Base-by-base conservation (phyloP, 116 monocot species). In the Trichopus zeylanicus region DNA sequence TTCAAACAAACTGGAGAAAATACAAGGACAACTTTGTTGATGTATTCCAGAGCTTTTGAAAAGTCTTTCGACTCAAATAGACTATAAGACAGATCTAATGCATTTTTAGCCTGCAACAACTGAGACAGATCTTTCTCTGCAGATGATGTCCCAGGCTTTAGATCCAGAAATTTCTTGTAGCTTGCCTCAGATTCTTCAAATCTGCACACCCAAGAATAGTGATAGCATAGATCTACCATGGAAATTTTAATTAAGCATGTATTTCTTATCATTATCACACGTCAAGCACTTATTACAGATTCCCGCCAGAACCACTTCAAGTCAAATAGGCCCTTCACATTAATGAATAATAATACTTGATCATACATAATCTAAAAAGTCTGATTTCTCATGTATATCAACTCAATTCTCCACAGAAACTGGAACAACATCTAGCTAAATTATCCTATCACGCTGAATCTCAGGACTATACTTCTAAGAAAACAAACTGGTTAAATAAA, bases 51-150 rank as follows among this genome's bases (percentile, higher is more conserved):
- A 53, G 87, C 91, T 73, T 87, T 97, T 55, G 79, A 67, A 73
- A 77, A 85, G 55, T 97, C 87, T 47, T 73, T 72, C 3, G 80
- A 79, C n/a, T 91, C 84, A 55, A 79, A 85, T 39, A 87, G 73
- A 66, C 51, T 78, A 78, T 80, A 66, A 52, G 97, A 87, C 8
- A 85, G 80, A 1, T 85, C 72, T 71, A 84, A 65, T 51, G 91
- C 87, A 71, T 48, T 70, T 61, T 91, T 70, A 9, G 97, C 74
- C 67, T 97, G 97, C 56, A 69, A 62, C n/a, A 87, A 31, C 73
- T 97, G 87, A 58, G 97, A 84, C 61, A 91, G 61, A 47, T 97
- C 97, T 76, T 87, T 97, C 61, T 97, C 97, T 56, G 57, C 85
- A 13, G 69, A 77, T 71, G 86, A 35, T 57, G 64, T 68, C 29